Percentiles rank a stretch among this genome's conserved stretches.
Conservation (phyloP, 139 green algal species). For the Chlamydomonas sphaeroides region DNA sequence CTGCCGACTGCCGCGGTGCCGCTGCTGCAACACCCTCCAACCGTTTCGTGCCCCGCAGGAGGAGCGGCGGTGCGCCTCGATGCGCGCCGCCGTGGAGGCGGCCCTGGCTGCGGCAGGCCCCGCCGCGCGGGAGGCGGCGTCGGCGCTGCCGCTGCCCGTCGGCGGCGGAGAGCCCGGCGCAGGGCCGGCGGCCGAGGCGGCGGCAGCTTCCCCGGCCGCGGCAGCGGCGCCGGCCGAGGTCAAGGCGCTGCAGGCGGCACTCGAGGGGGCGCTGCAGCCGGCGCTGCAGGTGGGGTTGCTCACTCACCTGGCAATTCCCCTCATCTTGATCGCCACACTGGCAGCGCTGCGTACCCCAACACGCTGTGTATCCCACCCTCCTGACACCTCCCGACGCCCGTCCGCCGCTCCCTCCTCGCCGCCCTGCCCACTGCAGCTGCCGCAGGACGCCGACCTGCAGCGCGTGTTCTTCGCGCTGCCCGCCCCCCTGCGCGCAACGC, state of each 20-base stretch:
- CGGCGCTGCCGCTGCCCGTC: too few species aligned
- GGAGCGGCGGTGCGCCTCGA: not conserved
- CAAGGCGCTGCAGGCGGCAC: not conserved
- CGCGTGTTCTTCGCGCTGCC: constrained; percentile 11
- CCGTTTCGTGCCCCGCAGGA: constrained; percentile 14
- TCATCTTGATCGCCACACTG: too few species aligned
- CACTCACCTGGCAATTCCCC: too few species aligned
- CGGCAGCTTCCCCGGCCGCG: not conserved
- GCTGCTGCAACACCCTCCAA: too few species aligned
- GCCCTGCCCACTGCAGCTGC: too few species aligned
- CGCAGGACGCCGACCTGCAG: not conserved
- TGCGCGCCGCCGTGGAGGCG: not conserved
- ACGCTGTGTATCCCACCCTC: too few species aligned
- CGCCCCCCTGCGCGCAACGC: not conserved
- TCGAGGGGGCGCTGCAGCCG: not conserved
- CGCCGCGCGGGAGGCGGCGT: too few species aligned
- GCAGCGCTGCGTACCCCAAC: too few species aligned
- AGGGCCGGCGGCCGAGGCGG: not conserved
- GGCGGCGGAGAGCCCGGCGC: not conserved
- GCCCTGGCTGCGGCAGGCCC: constrained; percentile 12
- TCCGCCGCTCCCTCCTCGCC: too few species aligned
- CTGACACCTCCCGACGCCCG: too few species aligned
- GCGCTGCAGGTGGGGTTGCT: not conserved
- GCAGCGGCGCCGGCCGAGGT: not conserved
- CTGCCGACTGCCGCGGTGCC: too few species aligned